Percentiles rank a stretch among this genome's conserved stretches.
These are phyloP conservation scores for Moesziomyces globuligerus DNA, from an alignment of 1,284 basidiomycete species.

Conservation along the genomic window DNA sequence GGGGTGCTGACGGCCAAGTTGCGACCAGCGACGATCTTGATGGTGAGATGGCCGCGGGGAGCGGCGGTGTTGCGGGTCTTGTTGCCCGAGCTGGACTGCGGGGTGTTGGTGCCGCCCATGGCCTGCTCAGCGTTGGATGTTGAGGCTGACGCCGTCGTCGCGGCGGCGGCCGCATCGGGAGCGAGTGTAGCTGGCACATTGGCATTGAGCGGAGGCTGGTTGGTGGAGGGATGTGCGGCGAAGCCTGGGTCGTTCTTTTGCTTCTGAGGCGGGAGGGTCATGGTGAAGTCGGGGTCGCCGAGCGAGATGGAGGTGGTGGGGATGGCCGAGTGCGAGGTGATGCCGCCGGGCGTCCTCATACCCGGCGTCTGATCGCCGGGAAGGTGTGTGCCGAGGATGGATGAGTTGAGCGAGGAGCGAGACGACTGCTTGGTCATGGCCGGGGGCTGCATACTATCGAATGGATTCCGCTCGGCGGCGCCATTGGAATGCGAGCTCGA, in stretches of 20 bases:
- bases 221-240: constrained; percentile 10
- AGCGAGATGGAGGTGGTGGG: constrained; percentile 59
- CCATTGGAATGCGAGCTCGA: constrained; percentile 48
- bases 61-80: constrained; percentile 60
- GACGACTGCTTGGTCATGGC: constrained; percentile 36
- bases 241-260: constrained; percentile 23
- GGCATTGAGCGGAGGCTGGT: neutral
- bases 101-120: constrained; percentile 3
- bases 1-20: constrained; percentile 72
- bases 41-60: constrained; percentile 82
- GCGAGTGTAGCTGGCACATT: constrained; percentile 6
- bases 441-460: constrained; percentile 52
- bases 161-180: constrained; percentile 4
- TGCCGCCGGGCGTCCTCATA: constrained; percentile 59
- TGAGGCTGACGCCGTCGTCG: constrained; percentile 9
- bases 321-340: constrained; percentile 53
- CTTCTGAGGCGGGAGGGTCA: constrained; percentile 62
- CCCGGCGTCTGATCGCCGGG: constrained; percentile 51
- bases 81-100: constrained; percentile 5
- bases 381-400: constrained; percentile 26
- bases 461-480: constrained; percentile 59
- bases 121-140: constrained; percentile 1
- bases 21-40: constrained; percentile 93
- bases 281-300: constrained; percentile 63
- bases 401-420: constrained; percentile 42